Conservation (phyloP, 179 eudicot species). For the Silene noctiflora region DNA sequence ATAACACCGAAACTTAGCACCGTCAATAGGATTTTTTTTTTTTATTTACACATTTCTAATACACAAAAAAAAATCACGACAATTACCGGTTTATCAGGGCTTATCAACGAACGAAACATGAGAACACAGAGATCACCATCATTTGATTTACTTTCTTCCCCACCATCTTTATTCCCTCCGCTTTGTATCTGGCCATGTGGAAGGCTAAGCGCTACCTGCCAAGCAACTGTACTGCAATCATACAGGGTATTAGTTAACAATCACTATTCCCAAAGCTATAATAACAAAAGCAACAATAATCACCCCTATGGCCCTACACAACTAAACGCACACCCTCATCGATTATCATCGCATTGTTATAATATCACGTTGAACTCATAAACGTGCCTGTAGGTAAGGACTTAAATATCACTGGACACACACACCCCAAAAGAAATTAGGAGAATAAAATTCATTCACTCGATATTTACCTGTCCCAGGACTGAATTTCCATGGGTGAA, state of each 20-base stretch:
- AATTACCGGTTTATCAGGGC: slow-evolving; percentile 71
- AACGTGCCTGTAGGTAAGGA: neutral
- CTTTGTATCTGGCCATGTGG: slow-evolving; percentile 42
- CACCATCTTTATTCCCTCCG: slow-evolving; percentile 29
- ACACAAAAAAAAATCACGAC: neutral
- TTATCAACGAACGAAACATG: slow-evolving; percentile 82
- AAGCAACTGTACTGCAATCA: slow-evolving; percentile 77
- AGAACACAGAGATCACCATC: slow-evolving; percentile 77
- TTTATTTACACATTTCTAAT: neutral
- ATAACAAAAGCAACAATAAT: neutral
- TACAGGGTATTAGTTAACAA: neutral
- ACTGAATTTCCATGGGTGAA: slow-evolving; percentile 73
- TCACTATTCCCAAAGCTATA: neutral
- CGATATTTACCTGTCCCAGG: slow-evolving; percentile 80
- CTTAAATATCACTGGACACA: slow-evolving; percentile 1
- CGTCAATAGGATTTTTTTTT: neutral
- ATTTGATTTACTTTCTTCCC: slow-evolving; percentile 30
- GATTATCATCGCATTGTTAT: neutral
- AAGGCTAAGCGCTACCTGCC: slow-evolving; percentile 76
- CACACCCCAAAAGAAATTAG: neutral
- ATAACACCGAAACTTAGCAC: slow-evolving; percentile 7
- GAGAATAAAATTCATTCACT: slow-evolving; percentile 3
- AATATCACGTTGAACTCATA: neutral
- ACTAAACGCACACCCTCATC: too few species aligned
- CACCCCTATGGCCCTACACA: neutral